Conservation (phyloP, 1,284 basidiomycete species). For the Gomphus bonarii region DNA sequence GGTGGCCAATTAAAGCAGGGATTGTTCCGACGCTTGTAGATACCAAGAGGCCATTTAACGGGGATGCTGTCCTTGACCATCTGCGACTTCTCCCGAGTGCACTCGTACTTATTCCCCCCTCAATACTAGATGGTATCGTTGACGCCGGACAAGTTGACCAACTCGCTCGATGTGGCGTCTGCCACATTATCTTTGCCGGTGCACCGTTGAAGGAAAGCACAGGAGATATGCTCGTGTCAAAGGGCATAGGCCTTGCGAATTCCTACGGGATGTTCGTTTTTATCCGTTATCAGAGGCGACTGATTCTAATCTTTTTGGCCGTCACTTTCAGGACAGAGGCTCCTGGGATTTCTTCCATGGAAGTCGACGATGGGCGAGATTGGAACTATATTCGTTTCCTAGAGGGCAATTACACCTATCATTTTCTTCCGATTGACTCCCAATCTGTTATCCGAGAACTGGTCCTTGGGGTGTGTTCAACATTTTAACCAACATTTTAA, state of each 20-base stretch:
- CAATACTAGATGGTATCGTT: neutral
- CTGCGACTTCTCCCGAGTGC: neutral
- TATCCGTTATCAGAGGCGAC: neutral
- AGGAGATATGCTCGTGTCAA: conserved; percentile 20
- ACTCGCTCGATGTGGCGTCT: neutral
- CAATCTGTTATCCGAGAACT: neutral
- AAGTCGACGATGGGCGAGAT: neutral
- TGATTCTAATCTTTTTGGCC: conserved; percentile 7
- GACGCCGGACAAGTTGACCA: neutral
- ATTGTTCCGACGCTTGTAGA: neutral
- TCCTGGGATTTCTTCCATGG: neutral
- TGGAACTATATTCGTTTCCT: neutral
- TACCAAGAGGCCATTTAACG: neutral
- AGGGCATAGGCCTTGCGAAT: conserved; percentile 27
- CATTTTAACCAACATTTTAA: no score
- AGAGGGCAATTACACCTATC: neutral
- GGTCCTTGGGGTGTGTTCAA: neutral
- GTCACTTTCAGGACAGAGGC: conserved; percentile 22
- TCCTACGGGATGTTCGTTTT: conserved; percentile 25
- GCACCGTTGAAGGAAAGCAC: conserved; percentile 29
- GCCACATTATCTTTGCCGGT: conserved; percentile 20
- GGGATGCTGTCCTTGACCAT: neutral
- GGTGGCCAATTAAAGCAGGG: neutral
- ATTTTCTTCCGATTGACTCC: neutral
- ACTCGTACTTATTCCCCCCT: neutral